Base-by-base conservation (phyloP, 345 rosid species). In the Capsella bursapastoris region DNA sequence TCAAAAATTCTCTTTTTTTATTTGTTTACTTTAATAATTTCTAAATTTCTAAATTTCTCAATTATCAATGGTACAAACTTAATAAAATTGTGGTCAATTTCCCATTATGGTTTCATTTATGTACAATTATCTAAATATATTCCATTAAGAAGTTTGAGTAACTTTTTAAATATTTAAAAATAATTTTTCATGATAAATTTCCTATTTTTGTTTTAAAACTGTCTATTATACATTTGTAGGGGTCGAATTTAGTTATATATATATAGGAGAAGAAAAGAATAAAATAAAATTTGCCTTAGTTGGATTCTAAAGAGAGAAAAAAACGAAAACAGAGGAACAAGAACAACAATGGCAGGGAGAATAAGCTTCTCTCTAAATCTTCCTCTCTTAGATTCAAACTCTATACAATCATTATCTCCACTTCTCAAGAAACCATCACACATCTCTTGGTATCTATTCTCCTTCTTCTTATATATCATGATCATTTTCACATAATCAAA, bases 341-440 rank as follows among this genome's bases (percentile, higher is more conserved):
- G 7, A 53, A 60, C 7, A 57, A 63, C 8, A 47, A 87, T 84
- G 92, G 83, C 86, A 7, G 56, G 76, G 31, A 43, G 85, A 45
- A 32, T 82, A 18, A 32, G 71, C 38, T 86, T 85, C 63, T 85
- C 83, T 77, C 78, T 86, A 71, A 86, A 83, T 64, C 83, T 78
- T 64, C 67, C 81, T 38, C 81, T 68, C 57, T 81, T 84, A 7
- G 1, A 75, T 43, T 13, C 73, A 0, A 60, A 51, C 15, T 57
- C 72, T 45, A 0, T 71, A 56, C 49, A 69, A 35, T 70, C 58
- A 44, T 53, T 12, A 35, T 13, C 70, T 15, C 65, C 57, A 55
- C 70, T 48, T 27, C 45, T 37, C 52, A 69, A 57, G 40, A 35
- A 15, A 63, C 47, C 45, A 0, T 62, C 80, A 27, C 27, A 18